A percentile compares a stretch with the other conserved stretches of the same genome.
phyloP scores from a whole-genome alignment of 441 rosid genomes.

The Euphorbia schlechtendalii region DNA sequence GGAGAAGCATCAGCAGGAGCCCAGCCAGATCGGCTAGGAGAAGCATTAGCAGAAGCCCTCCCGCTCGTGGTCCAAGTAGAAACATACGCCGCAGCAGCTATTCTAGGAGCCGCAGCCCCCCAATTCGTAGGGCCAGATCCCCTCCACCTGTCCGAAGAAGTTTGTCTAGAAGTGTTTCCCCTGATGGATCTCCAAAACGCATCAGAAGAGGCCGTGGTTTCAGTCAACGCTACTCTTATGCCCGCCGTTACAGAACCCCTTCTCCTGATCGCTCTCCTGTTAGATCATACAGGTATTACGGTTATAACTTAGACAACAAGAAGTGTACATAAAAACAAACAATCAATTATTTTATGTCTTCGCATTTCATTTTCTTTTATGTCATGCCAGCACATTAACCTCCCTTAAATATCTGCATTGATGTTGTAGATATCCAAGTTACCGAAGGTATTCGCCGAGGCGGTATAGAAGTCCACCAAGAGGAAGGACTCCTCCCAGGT shows the following conservation, averaged over 20 bases:
- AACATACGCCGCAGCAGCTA: conserved; percentile 44
- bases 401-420: neutral
- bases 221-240: conserved; percentile 81
- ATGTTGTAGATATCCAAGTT: conserved; percentile 46
- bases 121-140: conserved; percentile 44
- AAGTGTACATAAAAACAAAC: too few relatives aligned
- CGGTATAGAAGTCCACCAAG: conserved; percentile 74
- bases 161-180: conserved; percentile 79
- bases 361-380: neutral
- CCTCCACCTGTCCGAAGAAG: conserved; percentile 57
- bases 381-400: neutral
- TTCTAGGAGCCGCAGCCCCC: conserved; percentile 56
- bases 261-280: conserved; percentile 82
- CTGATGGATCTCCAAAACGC: conserved; percentile 69
- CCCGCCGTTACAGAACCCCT: conserved; percentile 79
- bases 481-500: conserved; percentile 92
- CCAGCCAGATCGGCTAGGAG: too few relatives aligned
- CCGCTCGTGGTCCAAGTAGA: conserved; percentile 50
- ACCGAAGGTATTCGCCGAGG: conserved; percentile 85
- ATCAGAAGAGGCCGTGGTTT: conserved; percentile 93
- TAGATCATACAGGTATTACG: conserved; percentile 58
- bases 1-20: too few relatives aligned
- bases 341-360: too few relatives aligned
- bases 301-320: too few relatives aligned
- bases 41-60: too few relatives aligned